Conservation (phyloP, 345 rosid genomes). For the Schrenkiella parvula region DNA sequence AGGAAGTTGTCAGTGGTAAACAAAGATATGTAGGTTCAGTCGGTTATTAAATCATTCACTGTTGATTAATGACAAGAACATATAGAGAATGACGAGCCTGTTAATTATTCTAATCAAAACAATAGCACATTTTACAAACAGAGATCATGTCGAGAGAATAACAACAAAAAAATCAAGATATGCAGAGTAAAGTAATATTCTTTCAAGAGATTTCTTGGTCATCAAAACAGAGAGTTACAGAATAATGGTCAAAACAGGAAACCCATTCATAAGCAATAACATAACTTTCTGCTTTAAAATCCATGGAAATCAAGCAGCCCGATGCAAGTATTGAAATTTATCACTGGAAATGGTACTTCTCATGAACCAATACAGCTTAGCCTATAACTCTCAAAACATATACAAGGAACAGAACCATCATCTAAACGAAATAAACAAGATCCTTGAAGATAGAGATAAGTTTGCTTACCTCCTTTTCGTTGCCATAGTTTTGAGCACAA, state of each 20-base stretch:
- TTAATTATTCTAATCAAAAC: neutral
- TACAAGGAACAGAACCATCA: neutral
- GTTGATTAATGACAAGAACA: neutral
- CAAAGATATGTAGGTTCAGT: neutral
- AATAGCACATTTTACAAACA: neutral
- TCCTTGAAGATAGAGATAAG: neutral
- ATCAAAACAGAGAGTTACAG: neutral
- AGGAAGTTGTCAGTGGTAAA: neutral
- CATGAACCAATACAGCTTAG: neutral
- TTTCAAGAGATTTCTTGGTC: neutral
- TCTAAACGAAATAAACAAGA: neutral
- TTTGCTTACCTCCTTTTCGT: constrained; percentile 66
- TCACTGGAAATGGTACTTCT: neutral
- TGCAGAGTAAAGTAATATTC: neutral
- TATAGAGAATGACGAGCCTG: neutral
- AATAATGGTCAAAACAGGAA: neutral
- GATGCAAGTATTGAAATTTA: neutral
- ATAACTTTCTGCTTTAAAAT: neutral
- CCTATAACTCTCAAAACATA: neutral
- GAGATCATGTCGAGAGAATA: neutral
- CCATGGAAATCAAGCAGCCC: neutral
- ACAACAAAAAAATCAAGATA: neutral
- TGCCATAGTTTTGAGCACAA: constrained; percentile 63
- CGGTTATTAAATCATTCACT: neutral
- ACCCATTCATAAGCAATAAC: neutral